A percentile compares a stretch with the other conserved stretches of the same genome.
Evolutionary conservation across 805 yeast species (phyloP).

Genomic region (Hermanozyma aechmeae): DNA sequence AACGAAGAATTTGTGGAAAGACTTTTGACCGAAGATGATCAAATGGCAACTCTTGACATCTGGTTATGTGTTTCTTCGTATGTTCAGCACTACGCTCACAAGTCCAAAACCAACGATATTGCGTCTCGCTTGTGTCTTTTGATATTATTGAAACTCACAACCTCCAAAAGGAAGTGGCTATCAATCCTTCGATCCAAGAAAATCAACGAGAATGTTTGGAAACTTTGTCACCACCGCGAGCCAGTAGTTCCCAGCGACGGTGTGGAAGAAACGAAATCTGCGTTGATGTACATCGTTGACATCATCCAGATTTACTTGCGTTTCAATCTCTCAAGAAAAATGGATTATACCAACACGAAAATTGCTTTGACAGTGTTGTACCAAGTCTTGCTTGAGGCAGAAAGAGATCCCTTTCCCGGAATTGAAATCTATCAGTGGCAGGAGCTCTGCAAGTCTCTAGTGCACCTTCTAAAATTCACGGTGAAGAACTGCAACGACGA

Average conservation of each 20-base stretch:
- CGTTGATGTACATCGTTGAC: conserved; percentile 15
- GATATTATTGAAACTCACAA: conserved; percentile 17
- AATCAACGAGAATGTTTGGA: conserved; percentile 32
- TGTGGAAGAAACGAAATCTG: conserved; percentile 5
- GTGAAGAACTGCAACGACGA: conserved; percentile 8
- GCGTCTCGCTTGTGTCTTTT: conserved; percentile 19
- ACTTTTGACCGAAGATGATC: not conserved
- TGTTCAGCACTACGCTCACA: conserved; percentile 28
- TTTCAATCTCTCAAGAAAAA: conserved; percentile 24
- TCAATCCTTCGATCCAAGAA: conserved; percentile 2
- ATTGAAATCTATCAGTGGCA: conserved; percentile 23
- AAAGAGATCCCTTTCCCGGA: conserved; percentile 8
- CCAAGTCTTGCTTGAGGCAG: conserved; percentile 13
- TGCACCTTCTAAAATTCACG: conserved; percentile 22
- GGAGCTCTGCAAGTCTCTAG: conserved; percentile 22
- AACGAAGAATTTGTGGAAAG: not conserved
- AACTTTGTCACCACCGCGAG: conserved; percentile 29
- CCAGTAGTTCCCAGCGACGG: conserved; percentile 21
- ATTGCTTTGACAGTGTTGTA: conserved; percentile 18
- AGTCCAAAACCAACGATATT: conserved; percentile 13
- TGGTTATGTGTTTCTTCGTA: conserved; percentile 32
- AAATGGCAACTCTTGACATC: conserved; percentile 11
- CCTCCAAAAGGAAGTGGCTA: too few relatives aligned
- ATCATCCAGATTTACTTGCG: conserved; percentile 12
- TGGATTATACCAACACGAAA: conserved; percentile 22